Percentiles rank a stretch among this genome's conserved stretches.
Conservation (phyloP, 805 yeast genomes). For the Jamesozyma piceae region DNA sequence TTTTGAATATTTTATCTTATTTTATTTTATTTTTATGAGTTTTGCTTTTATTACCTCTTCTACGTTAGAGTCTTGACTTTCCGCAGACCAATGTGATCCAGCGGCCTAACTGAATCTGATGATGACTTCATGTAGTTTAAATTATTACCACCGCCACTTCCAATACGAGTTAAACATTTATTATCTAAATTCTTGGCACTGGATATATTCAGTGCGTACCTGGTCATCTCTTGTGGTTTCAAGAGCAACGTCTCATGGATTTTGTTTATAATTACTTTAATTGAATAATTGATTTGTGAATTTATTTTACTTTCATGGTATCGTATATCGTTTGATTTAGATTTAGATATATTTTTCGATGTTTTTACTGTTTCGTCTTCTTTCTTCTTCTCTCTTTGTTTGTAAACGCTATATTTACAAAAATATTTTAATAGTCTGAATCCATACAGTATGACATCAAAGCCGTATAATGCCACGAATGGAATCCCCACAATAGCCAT, state of each 20-base stretch:
- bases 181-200: neutral
- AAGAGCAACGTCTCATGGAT: neutral
- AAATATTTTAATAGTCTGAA: constrained; percentile 3
- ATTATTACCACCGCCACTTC: neutral
- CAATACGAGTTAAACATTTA: neutral
- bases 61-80: neutral
- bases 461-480: constrained; percentile 1
- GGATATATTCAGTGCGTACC: neutral
- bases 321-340: neutral
- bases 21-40: constrained; percentile 1
- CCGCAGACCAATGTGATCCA: neutral
- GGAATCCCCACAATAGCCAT: neutral
- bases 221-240: neutral
- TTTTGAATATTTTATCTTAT: too few species aligned
- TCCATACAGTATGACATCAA: constrained; percentile 5
- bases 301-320: neutral
- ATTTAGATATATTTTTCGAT: neutral
- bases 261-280: neutral
- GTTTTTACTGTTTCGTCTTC: neutral
- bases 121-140: neutral
- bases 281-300: neutral
- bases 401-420: neutral
- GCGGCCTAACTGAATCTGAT: neutral
- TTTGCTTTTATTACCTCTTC: neutral
- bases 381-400: neutral